Percentiles rank a stretch among this genome's conserved stretches.
These are phyloP conservation scores for Fonsecaea monophora DNA, from an alignment of 2,329 filamentous ascomycete genomes.

Conservation along the genomic window DNA sequence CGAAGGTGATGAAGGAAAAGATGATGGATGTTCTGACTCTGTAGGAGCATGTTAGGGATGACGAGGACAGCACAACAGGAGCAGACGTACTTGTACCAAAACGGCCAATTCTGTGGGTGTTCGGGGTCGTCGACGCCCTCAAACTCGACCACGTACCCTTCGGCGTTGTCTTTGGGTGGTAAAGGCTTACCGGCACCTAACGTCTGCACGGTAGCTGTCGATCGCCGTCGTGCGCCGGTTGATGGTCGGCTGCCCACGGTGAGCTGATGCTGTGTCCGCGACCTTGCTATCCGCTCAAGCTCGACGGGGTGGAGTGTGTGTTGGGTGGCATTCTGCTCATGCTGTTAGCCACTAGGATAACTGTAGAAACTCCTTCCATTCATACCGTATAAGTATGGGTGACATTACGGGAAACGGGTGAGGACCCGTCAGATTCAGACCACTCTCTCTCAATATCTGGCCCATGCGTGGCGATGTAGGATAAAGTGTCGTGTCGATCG, in stretches of 20 bases:
- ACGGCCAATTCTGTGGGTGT: conserved; percentile 67
- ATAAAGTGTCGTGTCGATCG: conserved; percentile 20
- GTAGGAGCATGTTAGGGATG: conserved; percentile 38
- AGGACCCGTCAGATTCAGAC: conserved; percentile 5
- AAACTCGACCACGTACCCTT: conserved; percentile 72
- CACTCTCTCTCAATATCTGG: conserved; percentile 28
- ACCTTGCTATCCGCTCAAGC: conserved; percentile 17
- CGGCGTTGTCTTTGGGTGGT: conserved; percentile 61
- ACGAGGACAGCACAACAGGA: not conserved
- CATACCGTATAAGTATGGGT: conserved; percentile 22
- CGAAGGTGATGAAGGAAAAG: conserved; percentile 35
- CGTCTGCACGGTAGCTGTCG: conserved; percentile 44
- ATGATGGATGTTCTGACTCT: conserved; percentile 22
- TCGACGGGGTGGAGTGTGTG: conserved; percentile 21
- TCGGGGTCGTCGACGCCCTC: conserved; percentile 63
- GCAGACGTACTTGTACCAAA: conserved; percentile 48
- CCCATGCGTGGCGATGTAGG: conserved; percentile 25
- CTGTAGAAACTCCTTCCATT: not conserved
- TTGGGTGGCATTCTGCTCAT: conserved; percentile 17
- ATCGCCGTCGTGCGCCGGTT: conserved; percentile 44
- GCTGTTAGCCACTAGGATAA: not conserved
- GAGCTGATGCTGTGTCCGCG: conserved; percentile 41
- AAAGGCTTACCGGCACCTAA: conserved; percentile 63
- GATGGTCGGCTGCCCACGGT: conserved; percentile 46
- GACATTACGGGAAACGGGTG: conserved; percentile 1